phyloP scores from a whole-genome alignment of 371 early-diverging fungal genomes.

The Mucor indicus region DNA sequence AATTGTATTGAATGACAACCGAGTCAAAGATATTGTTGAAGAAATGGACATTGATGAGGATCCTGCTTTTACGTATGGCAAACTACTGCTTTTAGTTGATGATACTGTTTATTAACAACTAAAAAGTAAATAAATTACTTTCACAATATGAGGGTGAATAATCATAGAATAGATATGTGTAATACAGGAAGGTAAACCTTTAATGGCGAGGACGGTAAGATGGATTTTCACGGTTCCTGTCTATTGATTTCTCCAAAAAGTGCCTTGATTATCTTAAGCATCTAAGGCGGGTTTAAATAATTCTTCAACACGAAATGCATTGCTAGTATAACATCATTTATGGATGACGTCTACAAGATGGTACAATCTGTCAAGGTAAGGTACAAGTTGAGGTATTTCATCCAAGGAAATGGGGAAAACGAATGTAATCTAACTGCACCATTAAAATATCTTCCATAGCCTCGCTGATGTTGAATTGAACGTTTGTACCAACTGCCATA shows the following conservation, averaged over 20 bases:
- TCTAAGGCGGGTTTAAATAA: slow-evolving; percentile 10
- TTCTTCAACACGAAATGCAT: slow-evolving; percentile 5
- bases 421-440: slow-evolving; percentile 1
- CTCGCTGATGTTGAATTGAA: neutral
- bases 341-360: slow-evolving; percentile 8
- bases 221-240: slow-evolving; percentile 12
- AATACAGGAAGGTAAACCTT: slow-evolving; percentile 5
- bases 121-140: slow-evolving; percentile 3
- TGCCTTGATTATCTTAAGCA: slow-evolving; percentile 11
- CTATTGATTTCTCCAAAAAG: slow-evolving; percentile 11
- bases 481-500: neutral
- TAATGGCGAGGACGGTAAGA: slow-evolving; percentile 10
- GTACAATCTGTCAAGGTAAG: slow-evolving; percentile 3
- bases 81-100: slow-evolving; percentile 4
- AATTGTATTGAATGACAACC: slow-evolving; percentile 9
- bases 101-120: neutral
- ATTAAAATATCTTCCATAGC: slow-evolving; percentile 2
- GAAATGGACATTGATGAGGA: slow-evolving; percentile 11
- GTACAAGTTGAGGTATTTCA: slow-evolving; percentile 2
- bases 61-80: slow-evolving; percentile 12
- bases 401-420: slow-evolving; percentile 1
- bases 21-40: slow-evolving; percentile 5
- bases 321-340: slow-evolving; percentile 6
- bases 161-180: slow-evolving; percentile 1
- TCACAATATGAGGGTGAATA: slow-evolving; percentile 4